Percentiles rank a stretch among this genome's conserved stretches.
These are phyloP conservation scores for Nicotiana paniculata DNA, from an alignment of 257 asterid species.

Conservation along the genomic window DNA sequence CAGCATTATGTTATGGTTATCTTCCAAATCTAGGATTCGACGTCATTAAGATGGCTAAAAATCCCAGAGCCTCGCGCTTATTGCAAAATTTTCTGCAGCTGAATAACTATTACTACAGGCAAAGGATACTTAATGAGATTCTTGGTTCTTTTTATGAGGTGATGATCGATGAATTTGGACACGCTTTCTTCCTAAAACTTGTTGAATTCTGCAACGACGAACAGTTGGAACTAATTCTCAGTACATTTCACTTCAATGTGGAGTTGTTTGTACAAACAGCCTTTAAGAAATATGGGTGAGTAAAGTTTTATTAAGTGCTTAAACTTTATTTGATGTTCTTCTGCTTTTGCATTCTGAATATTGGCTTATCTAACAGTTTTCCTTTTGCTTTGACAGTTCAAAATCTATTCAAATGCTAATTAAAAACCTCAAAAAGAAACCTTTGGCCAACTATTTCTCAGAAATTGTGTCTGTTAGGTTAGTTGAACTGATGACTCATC, in stretches of 20 bases:
- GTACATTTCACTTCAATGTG: neutral
- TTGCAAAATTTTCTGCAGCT: constrained; percentile 6
- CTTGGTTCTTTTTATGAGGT: neutral
- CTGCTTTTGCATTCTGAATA: neutral
- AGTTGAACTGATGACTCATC: constrained; percentile 14
- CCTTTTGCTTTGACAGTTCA: constrained; percentile 20
- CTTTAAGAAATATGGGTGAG: neutral
- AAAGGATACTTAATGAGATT: neutral
- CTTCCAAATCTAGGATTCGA: neutral
- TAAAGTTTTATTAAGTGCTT: neutral
- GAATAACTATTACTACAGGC: neutral
- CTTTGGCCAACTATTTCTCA: constrained; percentile 10
- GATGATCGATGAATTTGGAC: constrained; percentile 1
- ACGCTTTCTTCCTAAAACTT: neutral
- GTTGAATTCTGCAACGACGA: constrained; percentile 6
- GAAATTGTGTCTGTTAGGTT: constrained; percentile 8
- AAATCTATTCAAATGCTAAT: constrained; percentile 18
- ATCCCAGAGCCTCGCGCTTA: neutral
- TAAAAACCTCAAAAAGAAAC: constrained; percentile 17
- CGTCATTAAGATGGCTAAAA: neutral
- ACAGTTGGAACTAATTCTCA: neutral
- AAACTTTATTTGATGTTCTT: no score
- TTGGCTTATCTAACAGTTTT: neutral
- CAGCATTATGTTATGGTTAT: neutral
- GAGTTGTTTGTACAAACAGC: neutral